Conservation (phyloP, 805 yeast genomes). For the Pichia ethanolica region DNA sequence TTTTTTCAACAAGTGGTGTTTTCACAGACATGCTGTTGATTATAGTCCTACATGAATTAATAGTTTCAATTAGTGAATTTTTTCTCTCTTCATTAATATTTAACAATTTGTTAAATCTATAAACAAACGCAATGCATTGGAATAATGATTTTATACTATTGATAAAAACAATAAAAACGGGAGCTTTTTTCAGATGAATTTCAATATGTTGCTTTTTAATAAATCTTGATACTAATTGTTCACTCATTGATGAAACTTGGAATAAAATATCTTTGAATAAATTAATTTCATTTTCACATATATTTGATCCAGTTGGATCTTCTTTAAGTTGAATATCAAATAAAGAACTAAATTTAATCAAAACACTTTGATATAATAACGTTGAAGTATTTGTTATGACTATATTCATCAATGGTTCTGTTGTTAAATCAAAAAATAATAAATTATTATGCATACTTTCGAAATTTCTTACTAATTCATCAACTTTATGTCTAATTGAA, state of each 20-base stretch:
- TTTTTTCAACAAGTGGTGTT: slow-evolving; percentile 13
- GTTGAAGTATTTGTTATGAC: slow-evolving; percentile 22
- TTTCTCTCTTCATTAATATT: slow-evolving; percentile 8
- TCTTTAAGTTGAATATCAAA: slow-evolving; percentile 15
- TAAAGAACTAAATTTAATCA: slow-evolving; percentile 20
- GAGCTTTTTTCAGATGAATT: slow-evolving; percentile 12
- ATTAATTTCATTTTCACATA: slow-evolving; percentile 14
- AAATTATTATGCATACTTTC: slow-evolving; percentile 23
- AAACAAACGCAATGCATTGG: slow-evolving; percentile 20
- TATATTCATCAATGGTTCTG: slow-evolving; percentile 20
- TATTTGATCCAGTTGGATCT: slow-evolving; percentile 9
- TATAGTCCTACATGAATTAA: slow-evolving; percentile 2
- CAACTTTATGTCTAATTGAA: slow-evolving; percentile 18
- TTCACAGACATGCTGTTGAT: slow-evolving; percentile 5
- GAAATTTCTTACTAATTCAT: slow-evolving; percentile 22
- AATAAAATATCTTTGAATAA: slow-evolving; percentile 17
- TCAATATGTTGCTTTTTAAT: slow-evolving; percentile 15
- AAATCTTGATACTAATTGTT: slow-evolving; percentile 14
- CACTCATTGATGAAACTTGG: slow-evolving; percentile 17
- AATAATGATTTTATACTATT: slow-evolving; percentile 24
- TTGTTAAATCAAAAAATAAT: slow-evolving; percentile 20
- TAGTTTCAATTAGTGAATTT: slow-evolving; percentile 6
- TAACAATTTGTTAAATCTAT: slow-evolving; percentile 14
- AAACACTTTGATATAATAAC: slow-evolving; percentile 22
- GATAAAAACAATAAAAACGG: slow-evolving; percentile 20